Evolutionary conservation across 345 rosid species (phyloP).

Genomic region (Salix viminalis): DNA sequence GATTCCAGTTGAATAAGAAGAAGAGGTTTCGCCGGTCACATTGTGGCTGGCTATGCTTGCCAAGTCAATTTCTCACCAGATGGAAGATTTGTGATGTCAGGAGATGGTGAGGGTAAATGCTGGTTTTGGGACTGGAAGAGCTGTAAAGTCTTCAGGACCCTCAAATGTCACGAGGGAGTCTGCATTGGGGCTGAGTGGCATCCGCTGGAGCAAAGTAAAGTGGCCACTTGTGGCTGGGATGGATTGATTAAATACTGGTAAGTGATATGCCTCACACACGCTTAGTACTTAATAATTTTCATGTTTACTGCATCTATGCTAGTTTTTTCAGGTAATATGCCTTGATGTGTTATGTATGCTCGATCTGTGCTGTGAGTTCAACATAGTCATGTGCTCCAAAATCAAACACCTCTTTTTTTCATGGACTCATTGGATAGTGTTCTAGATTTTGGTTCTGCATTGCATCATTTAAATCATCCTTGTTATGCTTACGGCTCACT

Average conservation of each 20-base stretch:
- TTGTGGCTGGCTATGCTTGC: constrained; percentile 93
- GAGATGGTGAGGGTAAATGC: constrained; percentile 98
- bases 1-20: constrained; percentile 96
- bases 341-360: not conserved
- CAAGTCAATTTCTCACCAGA: constrained; percentile 98
- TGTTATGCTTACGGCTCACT: not conserved
- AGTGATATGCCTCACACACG: constrained; percentile 22
- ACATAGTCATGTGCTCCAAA: not conserved
- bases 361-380: no score
- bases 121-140: constrained; percentile 99
- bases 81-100: constrained; percentile 98
- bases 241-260: constrained; percentile 97
- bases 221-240: constrained; percentile 99
- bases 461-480: not conserved
- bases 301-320: not conserved
- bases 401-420: not conserved
- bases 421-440: not conserved
- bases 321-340: not conserved
- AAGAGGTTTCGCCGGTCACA: constrained; percentile 95
- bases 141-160: constrained; percentile 84
- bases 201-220: constrained; percentile 96
- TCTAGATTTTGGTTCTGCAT: not conserved
- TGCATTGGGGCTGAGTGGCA: constrained; percentile 95
- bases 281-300: not conserved
- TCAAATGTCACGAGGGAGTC: constrained; percentile 87